These are phyloP conservation scores for Globisporangium irregulare DNA, from an alignment of 352 stramenopile species.

Conservation along the genomic window DNA sequence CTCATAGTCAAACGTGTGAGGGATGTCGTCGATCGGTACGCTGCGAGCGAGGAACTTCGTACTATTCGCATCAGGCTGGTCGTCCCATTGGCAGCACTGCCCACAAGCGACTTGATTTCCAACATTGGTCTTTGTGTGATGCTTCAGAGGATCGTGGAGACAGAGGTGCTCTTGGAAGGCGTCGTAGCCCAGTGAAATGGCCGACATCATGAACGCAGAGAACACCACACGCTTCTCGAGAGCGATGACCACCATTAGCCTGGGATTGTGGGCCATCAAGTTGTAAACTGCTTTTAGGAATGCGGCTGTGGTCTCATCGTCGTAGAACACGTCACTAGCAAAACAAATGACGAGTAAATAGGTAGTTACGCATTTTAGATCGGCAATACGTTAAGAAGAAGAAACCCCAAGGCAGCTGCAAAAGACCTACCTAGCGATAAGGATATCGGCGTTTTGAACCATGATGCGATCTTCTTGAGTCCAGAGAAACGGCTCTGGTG, in stretches of 20 bases:
- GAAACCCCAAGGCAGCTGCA: too few relatives aligned
- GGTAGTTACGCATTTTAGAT: too few relatives aligned
- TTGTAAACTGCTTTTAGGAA: slow-evolving; percentile 40
- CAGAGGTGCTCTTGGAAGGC: slow-evolving; percentile 45
- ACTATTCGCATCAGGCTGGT: neutral
- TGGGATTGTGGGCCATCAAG: slow-evolving; percentile 33
- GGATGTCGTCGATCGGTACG: slow-evolving; percentile 22
- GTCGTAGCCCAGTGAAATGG: slow-evolving; percentile 58
- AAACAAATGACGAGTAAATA: too few relatives aligned
- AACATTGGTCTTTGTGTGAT: neutral
- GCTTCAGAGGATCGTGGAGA: slow-evolving; percentile 20
- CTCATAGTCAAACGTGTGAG: slow-evolving; percentile 42
- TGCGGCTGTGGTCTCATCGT: slow-evolving; percentile 35
- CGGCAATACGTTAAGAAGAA: too few relatives aligned
- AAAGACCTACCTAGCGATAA: slow-evolving; percentile 36
- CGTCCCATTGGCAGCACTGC: slow-evolving; percentile 8
- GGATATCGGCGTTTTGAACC: slow-evolving; percentile 16
- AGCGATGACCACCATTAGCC: slow-evolving; percentile 28
- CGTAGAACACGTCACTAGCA: slow-evolving; percentile 68
- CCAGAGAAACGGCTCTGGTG: slow-evolving; percentile 24
- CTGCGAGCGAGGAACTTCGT: slow-evolving; percentile 30
- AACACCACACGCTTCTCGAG: slow-evolving; percentile 59
- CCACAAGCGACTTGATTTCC: slow-evolving; percentile 32
- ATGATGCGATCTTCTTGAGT: slow-evolving; percentile 18
- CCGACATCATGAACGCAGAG: slow-evolving; percentile 38